Conservation (phyloP, 1,284 basidiomycete genomes). For the Acaromyces ingoldii region DNA sequence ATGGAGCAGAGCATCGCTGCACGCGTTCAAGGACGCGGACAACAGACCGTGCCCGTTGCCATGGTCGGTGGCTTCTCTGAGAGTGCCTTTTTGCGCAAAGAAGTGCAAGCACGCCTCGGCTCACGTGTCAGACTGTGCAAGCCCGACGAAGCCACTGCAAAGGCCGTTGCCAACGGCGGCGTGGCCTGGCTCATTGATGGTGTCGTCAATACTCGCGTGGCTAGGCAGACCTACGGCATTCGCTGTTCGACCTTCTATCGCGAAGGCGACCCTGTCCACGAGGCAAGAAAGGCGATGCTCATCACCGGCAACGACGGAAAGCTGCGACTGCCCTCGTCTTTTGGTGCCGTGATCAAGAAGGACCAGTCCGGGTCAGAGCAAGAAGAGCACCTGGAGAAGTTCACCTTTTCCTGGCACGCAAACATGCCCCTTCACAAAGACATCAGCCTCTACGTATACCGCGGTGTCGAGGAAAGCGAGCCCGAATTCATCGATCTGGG, state of each 20-base stretch:
- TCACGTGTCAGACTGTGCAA: not conserved
- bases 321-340: slow-evolving; percentile 5
- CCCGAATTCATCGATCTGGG: slow-evolving; percentile 12
- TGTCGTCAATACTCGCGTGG: slow-evolving; percentile 9
- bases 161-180: slow-evolving; percentile 10
- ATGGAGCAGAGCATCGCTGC: slow-evolving; percentile 6
- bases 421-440: slow-evolving; percentile 2
- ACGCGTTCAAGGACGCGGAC: not conserved
- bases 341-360: slow-evolving; percentile 7
- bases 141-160: slow-evolving; percentile 5
- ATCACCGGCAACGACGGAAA: slow-evolving; percentile 7
- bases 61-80: slow-evolving; percentile 14
- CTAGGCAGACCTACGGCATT: slow-evolving; percentile 10
- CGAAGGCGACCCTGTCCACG: slow-evolving; percentile 2
- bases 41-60: too few relatives aligned
- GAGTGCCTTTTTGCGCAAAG: slow-evolving; percentile 8
- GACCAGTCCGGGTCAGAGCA: too few relatives aligned
- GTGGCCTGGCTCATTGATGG: slow-evolving; percentile 11
- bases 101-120: not conserved
- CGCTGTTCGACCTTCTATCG: slow-evolving; percentile 5
- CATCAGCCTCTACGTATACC: slow-evolving; percentile 8
- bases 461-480: slow-evolving; percentile 5
- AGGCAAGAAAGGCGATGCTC: not conserved
- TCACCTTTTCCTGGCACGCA: slow-evolving; percentile 5
- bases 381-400: slow-evolving; percentile 6